A percentile compares a stretch with the other conserved stretches of the same genome.
Evolutionary conservation across 768 basidiomycete species (phyloP).

Genomic region (Amanita phalloides): DNA sequence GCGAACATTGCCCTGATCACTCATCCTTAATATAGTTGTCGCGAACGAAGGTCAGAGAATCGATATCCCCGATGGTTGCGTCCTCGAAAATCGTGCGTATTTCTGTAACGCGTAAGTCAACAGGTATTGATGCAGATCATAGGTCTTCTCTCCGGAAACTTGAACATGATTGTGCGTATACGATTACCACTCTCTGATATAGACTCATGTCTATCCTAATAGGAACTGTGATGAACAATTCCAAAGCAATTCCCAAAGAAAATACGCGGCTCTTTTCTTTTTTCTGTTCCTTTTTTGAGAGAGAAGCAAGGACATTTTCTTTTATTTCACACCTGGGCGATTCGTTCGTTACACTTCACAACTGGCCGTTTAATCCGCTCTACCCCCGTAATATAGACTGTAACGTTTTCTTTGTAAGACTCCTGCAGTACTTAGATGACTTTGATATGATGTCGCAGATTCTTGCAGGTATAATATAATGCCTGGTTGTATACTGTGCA

Average conservation of each 20-base stretch:
- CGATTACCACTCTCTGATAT: background rate
- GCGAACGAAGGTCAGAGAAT: slow-evolving; percentile 79
- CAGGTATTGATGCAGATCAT: background rate
- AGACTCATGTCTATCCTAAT: slow-evolving; percentile 1
- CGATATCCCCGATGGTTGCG: slow-evolving; percentile 74
- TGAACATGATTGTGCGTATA: slow-evolving; percentile 62
- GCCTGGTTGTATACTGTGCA: too few relatives aligned
- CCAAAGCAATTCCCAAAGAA: background rate
- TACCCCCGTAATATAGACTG: background rate
- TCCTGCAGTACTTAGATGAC: too few relatives aligned
- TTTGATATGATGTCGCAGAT: too few relatives aligned
- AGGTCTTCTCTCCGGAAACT: slow-evolving; percentile 74
- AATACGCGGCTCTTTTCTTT: background rate
- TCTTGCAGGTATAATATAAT: too few relatives aligned
- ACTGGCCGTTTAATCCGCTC: background rate
- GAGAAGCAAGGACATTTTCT: background rate
- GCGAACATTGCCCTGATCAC: background rate
- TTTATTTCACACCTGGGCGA: background rate
- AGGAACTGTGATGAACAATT: slow-evolving; percentile 20
- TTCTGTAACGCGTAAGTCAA: background rate
- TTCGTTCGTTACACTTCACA: background rate
- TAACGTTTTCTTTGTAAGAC: background rate
- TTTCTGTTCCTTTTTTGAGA: background rate
- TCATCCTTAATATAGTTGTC: slow-evolving; percentile 33
- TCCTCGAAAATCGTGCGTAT: slow-evolving; percentile 56